Percentiles rank a stretch among this genome's conserved stretches.
phyloP scores from a whole-genome alignment of 73 alveolate genomes.

The Loxodes magnus region DNA sequence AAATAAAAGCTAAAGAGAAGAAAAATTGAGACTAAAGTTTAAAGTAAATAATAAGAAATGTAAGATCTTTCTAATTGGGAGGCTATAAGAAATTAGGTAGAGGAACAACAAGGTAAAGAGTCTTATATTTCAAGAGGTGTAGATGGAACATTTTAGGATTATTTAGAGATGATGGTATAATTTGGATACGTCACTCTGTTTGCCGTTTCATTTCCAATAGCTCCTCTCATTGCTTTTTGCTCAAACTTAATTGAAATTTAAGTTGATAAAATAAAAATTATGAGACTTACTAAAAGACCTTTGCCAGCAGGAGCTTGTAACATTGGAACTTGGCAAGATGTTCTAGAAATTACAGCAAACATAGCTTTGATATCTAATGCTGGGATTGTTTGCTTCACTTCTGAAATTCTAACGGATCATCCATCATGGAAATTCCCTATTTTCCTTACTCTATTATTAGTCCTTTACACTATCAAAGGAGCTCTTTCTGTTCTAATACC shows the following conservation, averaged over 20 bases:
- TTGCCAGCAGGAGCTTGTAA: neutral
- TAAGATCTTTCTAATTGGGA: constrained; percentile 8
- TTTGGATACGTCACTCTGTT: constrained; percentile 33
- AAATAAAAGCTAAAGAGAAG: neutral
- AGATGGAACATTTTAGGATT: constrained; percentile 14
- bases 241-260: constrained; percentile 22
- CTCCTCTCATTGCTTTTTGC: constrained; percentile 23
- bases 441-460: neutral
- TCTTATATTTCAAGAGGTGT: neutral
- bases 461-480: neutral
- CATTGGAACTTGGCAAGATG: neutral
- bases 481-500: neutral
- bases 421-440: too few species aligned
- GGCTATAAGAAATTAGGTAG: neutral
- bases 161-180: constrained; percentile 21
- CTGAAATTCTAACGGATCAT: neutral
- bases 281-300: neutral
- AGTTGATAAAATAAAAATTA: constrained; percentile 14
- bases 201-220: constrained; percentile 36
- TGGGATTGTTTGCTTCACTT: neutral
- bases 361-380: neutral
- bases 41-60: neutral
- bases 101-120: neutral
- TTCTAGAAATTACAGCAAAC: neutral
- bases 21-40: constrained; percentile 4